Evolutionary conservation across 2,329 filamentous ascomycete genomes (phyloP).

Genomic region (Cercospora beticola): DNA sequence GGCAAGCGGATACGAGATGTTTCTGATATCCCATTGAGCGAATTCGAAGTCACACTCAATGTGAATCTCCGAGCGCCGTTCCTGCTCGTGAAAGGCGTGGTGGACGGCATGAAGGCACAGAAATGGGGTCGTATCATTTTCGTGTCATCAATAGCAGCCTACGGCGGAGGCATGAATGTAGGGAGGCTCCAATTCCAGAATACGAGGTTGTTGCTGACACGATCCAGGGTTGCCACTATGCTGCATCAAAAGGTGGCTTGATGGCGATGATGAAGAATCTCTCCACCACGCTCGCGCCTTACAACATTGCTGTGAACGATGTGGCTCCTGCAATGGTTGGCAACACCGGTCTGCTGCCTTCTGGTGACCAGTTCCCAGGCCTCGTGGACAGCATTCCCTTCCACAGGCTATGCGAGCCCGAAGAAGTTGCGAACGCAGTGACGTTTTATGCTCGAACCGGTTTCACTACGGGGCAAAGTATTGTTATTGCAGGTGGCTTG

Average conservation of each 20-base stretch:
- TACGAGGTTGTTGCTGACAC: conserved; percentile 8
- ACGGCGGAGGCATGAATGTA: conserved; percentile 64
- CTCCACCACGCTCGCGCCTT: conserved; percentile 57
- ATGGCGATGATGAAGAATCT: conserved; percentile 67
- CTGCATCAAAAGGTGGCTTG: conserved; percentile 41
- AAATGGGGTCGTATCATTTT: conserved; percentile 65
- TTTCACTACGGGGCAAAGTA: conserved; percentile 37
- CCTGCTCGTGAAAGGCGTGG: conserved; percentile 59
- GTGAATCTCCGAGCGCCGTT: conserved; percentile 65
- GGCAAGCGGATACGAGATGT: conserved; percentile 58
- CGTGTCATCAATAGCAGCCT: conserved; percentile 62
- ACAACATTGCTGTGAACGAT: conserved; percentile 65
- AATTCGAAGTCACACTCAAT: conserved; percentile 63
- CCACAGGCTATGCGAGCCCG: conserved; percentile 55
- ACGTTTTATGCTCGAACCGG: conserved; percentile 59
- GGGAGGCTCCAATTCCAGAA: conserved; percentile 38
- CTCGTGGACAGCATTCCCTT: conserved; percentile 61
- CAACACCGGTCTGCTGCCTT: conserved; percentile 54
- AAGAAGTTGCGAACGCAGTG: conserved; percentile 61
- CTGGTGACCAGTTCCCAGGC: conserved; percentile 50
- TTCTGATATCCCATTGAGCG: conserved; percentile 60
- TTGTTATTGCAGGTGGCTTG: conserved; percentile 29
- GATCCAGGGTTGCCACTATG: conserved; percentile 29
- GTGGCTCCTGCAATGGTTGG: conserved; percentile 69
- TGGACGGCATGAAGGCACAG: conserved; percentile 60